phyloP scores from a whole-genome alignment of 148 eudicot genomes.

The Cornus suecica region DNA sequence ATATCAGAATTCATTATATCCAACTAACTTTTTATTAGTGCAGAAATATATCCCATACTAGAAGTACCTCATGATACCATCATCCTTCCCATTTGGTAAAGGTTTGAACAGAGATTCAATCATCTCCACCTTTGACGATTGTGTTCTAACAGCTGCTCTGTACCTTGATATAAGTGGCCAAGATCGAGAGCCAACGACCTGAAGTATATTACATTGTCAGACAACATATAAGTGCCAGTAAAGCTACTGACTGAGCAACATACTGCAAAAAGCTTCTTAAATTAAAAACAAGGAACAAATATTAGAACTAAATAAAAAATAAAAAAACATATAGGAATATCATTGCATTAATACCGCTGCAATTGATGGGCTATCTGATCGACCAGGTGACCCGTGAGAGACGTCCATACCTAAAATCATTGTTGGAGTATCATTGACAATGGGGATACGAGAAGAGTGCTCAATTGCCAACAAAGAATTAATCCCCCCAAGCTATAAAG shows the following conservation, averaged over 20 bases:
- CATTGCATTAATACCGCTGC: constrained; percentile 61
- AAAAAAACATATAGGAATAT: background rate
- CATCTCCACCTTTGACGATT: constrained; percentile 85
- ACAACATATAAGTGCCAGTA: background rate
- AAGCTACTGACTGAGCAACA: background rate
- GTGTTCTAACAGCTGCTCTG: constrained; percentile 77
- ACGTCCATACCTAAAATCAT: constrained; percentile 97
- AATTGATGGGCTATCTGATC: constrained; percentile 73
- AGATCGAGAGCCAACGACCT: constrained; percentile 93
- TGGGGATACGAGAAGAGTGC: constrained; percentile 54
- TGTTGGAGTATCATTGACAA: constrained; percentile 70
- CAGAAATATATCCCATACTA: background rate
- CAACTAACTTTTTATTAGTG: background rate
- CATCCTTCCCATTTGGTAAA: constrained; percentile 62
- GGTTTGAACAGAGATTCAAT: constrained; percentile 77
- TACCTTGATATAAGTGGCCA: constrained; percentile 95
- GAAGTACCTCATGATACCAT: constrained; percentile 83
- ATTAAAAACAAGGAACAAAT: no score
- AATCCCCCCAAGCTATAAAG: constrained; percentile 77
- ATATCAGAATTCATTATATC: background rate
- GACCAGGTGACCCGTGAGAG: constrained; percentile 91
- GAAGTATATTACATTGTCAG: constrained; percentile 6
- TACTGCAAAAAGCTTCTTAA: background rate
- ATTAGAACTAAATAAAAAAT: background rate
- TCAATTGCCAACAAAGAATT: constrained; percentile 85